Base-by-base conservation (phyloP, 257 asterid species). In the Rauvolfia tetraphylla region DNA sequence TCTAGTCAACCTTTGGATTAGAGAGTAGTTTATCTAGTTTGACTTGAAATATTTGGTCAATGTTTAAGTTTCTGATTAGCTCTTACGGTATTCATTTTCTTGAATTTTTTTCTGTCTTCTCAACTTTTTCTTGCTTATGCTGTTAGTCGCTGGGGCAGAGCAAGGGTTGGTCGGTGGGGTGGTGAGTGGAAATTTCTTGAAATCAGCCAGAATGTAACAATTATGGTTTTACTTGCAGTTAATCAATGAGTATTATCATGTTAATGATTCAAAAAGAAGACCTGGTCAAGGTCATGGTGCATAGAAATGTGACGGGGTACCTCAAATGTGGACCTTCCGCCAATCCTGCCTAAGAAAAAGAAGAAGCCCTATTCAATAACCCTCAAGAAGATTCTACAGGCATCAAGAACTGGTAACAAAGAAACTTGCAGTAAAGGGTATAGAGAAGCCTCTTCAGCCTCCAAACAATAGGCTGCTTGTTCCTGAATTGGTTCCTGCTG, bases 361-460 rank as follows among this genome's bases (percentile, higher is more conserved):
- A 92, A 95, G 85, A 92, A 95, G 86, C 98, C 98, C 4, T 92
- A 51, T 83, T 96, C 98, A 56, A 82, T 89, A 79, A 98, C 99
- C 34, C 42, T 92, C 17, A 91, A 84, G 88, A 87, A 89, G 85
- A 91, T 95, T 80, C 87, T 76, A 80, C 85, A 87, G 75, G 96
- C 87, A 14, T 88, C 92, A 22, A 85, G 96, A 84, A 92, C 88
- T 75, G 99, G 91, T 85, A 91, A n/a, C n/a, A n/a, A n/a, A 88
- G 88, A 92, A 88, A 82, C 88, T 95, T 49, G 98, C 99, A 70
- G 75, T 83, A 77, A 82, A 81, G 96, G 99, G 99, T 53, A 89
- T 89, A 46, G 99, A 95, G 86, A 95, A 95, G 85, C 90, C 84
- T 75, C 97, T 95, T 42, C 92, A 89, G 74, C 95, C 96, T 75